Evolutionary conservation across 305 asterid genomes (phyloP).

Genomic region (Fraxinus sp.): DNA sequence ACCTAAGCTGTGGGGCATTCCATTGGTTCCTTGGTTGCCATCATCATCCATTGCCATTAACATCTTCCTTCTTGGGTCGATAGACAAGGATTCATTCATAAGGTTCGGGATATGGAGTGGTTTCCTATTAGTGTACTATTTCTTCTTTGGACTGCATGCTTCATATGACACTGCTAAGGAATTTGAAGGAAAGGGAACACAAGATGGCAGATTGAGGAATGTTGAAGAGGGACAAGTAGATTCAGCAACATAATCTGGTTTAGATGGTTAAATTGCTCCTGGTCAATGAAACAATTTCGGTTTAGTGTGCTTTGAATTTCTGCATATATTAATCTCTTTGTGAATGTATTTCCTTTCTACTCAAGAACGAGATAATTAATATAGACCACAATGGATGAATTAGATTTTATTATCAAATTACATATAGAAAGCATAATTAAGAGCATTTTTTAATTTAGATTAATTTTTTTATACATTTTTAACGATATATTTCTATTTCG

Average conservation of each 20-base stretch:
- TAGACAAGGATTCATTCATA: constrained; percentile 37
- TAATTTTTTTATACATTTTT: neutral
- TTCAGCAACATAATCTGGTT: neutral
- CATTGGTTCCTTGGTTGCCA: constrained; percentile 61
- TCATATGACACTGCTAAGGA: constrained; percentile 53
- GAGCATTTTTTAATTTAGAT: neutral
- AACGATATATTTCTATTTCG: neutral
- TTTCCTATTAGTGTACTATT: constrained; percentile 38
- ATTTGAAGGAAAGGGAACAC: neutral
- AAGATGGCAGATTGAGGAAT: constrained; percentile 6
- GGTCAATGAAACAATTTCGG: neutral
- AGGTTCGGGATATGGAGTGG: constrained; percentile 49
- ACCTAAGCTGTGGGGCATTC: constrained; percentile 54
- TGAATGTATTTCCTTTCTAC: neutral
- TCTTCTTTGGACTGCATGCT: constrained; percentile 53
- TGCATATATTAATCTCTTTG: neutral
- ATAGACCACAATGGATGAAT: neutral
- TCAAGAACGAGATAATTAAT: neutral
- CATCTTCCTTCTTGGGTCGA: constrained; percentile 52
- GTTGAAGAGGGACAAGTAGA: constrained; percentile 20
- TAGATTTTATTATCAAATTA: neutral
- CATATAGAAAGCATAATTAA: neutral
- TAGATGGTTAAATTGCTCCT: neutral
- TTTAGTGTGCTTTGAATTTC: neutral
- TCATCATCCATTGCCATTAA: constrained; percentile 48